A percentile compares a stretch with the other conserved stretches of the same genome.
Conservation (phyloP, 495 filamentous ascomycete species). For the Xylaria curta region DNA sequence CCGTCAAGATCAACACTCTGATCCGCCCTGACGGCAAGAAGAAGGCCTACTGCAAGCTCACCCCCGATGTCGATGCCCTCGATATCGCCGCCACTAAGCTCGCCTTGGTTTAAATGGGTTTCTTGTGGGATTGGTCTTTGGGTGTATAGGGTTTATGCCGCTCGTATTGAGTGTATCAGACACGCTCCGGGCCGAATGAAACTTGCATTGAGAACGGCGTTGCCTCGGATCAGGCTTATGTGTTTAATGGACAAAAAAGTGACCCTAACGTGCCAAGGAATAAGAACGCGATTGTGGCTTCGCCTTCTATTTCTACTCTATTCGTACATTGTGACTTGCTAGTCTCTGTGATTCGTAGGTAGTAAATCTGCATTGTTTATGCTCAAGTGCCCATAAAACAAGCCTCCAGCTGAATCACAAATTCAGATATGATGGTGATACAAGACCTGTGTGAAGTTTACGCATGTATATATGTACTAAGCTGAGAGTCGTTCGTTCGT, state of each 20-base stretch:
- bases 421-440: neutral
- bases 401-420: neutral
- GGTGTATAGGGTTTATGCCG: constrained; percentile 30
- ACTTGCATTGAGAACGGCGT: constrained; percentile 46
- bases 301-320: constrained; percentile 13
- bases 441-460: neutral
- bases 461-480: neutral
- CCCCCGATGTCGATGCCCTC: constrained; percentile 94
- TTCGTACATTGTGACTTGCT: constrained; percentile 17
- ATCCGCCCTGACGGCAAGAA: constrained; percentile 71
- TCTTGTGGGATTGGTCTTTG: constrained; percentile 26
- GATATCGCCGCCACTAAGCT: constrained; percentile 99
- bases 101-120: constrained; percentile 80
- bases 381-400: neutral
- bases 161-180: constrained; percentile 29
- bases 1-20: constrained; percentile 98
- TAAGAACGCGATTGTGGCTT: constrained; percentile 22
- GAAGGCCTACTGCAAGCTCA: constrained; percentile 97
- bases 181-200: constrained; percentile 32
- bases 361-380: neutral
- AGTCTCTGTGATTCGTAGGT: neutral
- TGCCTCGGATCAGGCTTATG: constrained; percentile 39
- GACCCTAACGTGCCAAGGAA: constrained; percentile 30
- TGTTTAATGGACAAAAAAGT: constrained; percentile 41
- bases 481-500: neutral